Conservation (phyloP, 2,329 filamentous ascomycete genomes). For the Hypoxylon sp. region DNA sequence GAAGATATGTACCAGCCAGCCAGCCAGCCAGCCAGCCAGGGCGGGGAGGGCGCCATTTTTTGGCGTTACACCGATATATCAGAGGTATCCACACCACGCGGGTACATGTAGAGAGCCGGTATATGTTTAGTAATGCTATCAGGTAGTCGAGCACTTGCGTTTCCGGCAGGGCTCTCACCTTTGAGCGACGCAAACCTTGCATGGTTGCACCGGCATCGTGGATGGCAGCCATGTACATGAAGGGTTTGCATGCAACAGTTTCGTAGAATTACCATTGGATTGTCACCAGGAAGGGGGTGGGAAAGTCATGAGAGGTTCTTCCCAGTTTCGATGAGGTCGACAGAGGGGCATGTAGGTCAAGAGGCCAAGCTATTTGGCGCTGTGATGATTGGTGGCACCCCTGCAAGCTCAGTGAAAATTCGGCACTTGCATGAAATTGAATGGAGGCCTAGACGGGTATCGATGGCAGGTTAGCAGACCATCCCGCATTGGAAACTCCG, state of each 20-base stretch:
- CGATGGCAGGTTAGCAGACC: constrained; percentile 21
- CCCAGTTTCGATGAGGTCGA: constrained; percentile 21
- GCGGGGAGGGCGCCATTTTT: constrained; percentile 9
- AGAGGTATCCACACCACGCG: constrained; percentile 19
- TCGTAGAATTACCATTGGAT: constrained; percentile 30
- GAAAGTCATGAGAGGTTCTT: constrained; percentile 18
- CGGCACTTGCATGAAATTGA: constrained; percentile 47
- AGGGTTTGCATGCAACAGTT: constrained; percentile 26
- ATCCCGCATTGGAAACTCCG: constrained; percentile 36
- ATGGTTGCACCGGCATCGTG: constrained; percentile 25
- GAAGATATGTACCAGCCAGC: not conserved
- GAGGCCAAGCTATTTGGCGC: constrained; percentile 19
- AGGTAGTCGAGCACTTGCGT: constrained; percentile 8
- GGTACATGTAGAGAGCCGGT: constrained; percentile 20
- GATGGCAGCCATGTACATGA: constrained; percentile 26
- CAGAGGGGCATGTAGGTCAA: constrained; percentile 6
- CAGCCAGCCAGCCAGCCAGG: too few relatives aligned
- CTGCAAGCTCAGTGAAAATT: constrained; percentile 33
- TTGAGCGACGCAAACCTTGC: constrained; percentile 14
- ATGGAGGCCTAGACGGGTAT: constrained; percentile 38
- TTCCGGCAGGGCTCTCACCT: constrained; percentile 16
- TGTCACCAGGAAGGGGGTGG: constrained; percentile 3
- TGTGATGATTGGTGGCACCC: constrained; percentile 33
- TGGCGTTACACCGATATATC: constrained; percentile 29
- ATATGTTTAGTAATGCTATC: constrained; percentile 23